Conservation (phyloP, 225 moss, liverwort and hornwort genomes). For the Polytrichum commune region DNA sequence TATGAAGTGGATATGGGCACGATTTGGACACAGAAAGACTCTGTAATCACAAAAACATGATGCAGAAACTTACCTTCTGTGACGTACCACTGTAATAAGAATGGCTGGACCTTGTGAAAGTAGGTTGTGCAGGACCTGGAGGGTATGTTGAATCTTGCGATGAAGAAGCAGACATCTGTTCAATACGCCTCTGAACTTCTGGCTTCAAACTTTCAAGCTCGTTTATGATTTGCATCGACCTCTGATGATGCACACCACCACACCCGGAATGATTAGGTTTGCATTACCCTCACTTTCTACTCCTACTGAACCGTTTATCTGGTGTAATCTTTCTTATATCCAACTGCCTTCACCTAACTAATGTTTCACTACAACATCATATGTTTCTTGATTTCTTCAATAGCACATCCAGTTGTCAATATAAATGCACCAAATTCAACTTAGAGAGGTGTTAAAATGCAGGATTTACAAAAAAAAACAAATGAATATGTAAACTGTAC, state of each 20-base stretch:
- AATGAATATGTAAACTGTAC: too few relatives aligned
- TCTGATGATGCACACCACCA: slow-evolving; percentile 25
- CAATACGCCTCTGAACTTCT: slow-evolving; percentile 59
- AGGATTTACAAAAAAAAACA: too few relatives aligned
- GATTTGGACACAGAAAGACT: background rate
- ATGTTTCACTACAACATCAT: too few relatives aligned
- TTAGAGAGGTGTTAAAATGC: too few relatives aligned
- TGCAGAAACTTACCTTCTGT: slow-evolving; percentile 33
- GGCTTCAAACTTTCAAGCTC: slow-evolving; percentile 83
- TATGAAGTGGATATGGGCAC: too few relatives aligned
- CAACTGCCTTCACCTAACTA: too few relatives aligned
- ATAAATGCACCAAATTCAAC: too few relatives aligned
- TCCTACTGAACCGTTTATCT: too few relatives aligned
- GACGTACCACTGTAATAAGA: slow-evolving; percentile 8
- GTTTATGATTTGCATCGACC: slow-evolving; percentile 38
- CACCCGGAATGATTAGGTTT: slow-evolving; percentile 6
- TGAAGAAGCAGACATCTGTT: slow-evolving; percentile 31
- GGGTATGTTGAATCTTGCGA: slow-evolving; percentile 26
- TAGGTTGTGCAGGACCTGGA: slow-evolving; percentile 18
- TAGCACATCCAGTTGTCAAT: too few relatives aligned
- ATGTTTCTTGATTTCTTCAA: too few relatives aligned
- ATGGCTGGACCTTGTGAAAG: slow-evolving; percentile 22
- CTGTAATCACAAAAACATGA: slow-evolving; percentile 4
- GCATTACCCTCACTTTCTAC: background rate
- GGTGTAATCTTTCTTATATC: too few relatives aligned